Base-by-base conservation (phyloP, 2,329 filamentous ascomycete genomes). In the Aspergillus aculeatus region DNA sequence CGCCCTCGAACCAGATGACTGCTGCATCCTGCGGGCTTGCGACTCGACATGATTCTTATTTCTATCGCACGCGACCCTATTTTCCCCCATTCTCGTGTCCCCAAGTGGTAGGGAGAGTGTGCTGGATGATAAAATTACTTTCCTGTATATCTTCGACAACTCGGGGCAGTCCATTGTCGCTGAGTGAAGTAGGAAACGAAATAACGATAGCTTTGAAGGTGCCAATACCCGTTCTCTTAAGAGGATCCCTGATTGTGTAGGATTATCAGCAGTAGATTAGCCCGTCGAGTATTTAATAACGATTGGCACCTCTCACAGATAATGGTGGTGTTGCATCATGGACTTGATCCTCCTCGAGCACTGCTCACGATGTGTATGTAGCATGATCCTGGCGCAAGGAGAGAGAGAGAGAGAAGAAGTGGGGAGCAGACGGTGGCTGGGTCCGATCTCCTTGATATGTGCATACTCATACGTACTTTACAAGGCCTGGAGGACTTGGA, bases 31-130 rank as follows among this genome's bases (percentile, higher is more conserved):
- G 64, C 61, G 58, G 57, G 59, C 63, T 64, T 62, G 58, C 61
- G 54, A 57, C 59, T 60, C 64, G 64, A 63, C 60, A 65, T 62
- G 60, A 64, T 65, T 62, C 64, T 65, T 65, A 63, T 58, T 63
- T 64, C 50, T 49, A 61, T 61, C 58, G 58, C 60, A 62, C 60
- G 64, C 60, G 57, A 54, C 50, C 57, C 38, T 26, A 12, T 52
- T 59, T 35, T 32, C 35, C n/a, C 49, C 31, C n/a, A n/a, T 29
- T 54, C 16, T 38, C 11, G 11, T 48, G 24, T 12, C 26, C 38
- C 26, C 7, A 32, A 12, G 4, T 31, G 14, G 21, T 23, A n/a
- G 19, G n/a, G 29, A n/a, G 19, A 44, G 47, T 35, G n/a, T 21
- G 23, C 47, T 48, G 47, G 24, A 35, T 12, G 6, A 19, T 55